Percentiles rank a stretch among this genome's conserved stretches.
Conservation (phyloP, 345 rosid genomes). For the Cardamine chenopodiifolia region DNA sequence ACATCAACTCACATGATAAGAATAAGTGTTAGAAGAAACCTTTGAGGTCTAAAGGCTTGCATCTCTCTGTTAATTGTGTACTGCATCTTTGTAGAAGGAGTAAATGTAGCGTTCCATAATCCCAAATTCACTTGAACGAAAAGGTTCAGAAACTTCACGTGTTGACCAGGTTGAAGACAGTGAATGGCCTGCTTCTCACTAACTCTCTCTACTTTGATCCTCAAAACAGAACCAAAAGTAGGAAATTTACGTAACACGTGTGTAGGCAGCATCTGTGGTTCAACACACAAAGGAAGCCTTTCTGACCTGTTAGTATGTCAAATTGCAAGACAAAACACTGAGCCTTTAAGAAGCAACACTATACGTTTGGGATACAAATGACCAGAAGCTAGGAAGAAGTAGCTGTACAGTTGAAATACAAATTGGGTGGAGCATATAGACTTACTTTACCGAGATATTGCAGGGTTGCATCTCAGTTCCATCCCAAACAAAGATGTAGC, state of each 20-base stretch:
- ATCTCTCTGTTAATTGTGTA: constrained; percentile 27
- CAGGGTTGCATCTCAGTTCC: constrained; percentile 40
- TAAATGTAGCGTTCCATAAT: constrained; percentile 34
- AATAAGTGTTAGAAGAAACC: constrained; percentile 26
- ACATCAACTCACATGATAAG: constrained; percentile 7
- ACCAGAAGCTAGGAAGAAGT: neutral
- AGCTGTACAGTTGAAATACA: neutral
- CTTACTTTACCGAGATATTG: constrained; percentile 31
- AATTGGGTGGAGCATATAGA: neutral
- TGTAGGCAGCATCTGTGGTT: constrained; percentile 34
- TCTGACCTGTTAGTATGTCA: constrained; percentile 32
- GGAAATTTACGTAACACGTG: constrained; percentile 32
- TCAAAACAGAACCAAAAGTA: constrained; percentile 42
- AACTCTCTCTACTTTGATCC: constrained; percentile 29
- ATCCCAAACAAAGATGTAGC: constrained; percentile 38
- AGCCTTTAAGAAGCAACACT: constrained; percentile 1
- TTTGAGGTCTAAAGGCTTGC: constrained; percentile 23
- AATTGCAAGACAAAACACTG: constrained; percentile 10
- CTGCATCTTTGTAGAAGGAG: constrained; percentile 40
- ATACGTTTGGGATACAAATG: neutral
- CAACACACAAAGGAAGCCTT: constrained; percentile 37
- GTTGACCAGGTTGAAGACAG: constrained; percentile 38
- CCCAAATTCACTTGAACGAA: constrained; percentile 34
- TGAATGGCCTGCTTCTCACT: constrained; percentile 33
- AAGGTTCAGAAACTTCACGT: constrained; percentile 39